Percentiles rank a stretch among this genome's conserved stretches.
These are phyloP conservation scores for Tothia fuscella DNA, from an alignment of 2,329 filamentous ascomycete species.

Conservation along the genomic window DNA sequence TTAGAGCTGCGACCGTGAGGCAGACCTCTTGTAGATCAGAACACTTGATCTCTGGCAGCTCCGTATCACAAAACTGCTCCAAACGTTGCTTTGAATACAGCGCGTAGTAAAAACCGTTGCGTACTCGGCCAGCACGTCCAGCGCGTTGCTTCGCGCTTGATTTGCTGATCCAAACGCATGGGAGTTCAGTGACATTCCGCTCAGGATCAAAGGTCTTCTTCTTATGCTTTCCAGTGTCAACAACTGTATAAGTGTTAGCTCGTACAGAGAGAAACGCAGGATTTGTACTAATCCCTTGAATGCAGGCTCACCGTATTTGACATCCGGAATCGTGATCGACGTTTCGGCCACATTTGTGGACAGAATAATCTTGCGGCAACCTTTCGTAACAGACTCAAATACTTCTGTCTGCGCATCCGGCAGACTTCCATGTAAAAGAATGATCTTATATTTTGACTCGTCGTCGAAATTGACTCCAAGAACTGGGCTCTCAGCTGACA, in stretches of 20 bases:
- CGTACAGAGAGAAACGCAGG: background rate
- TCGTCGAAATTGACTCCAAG: slow-evolving; percentile 28
- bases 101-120: slow-evolving; percentile 37
- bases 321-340: slow-evolving; percentile 40
- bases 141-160: slow-evolving; percentile 37
- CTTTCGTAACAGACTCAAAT: slow-evolving; percentile 27
- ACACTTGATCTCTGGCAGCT: background rate
- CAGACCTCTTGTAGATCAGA: slow-evolving; percentile 3
- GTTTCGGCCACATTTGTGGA: slow-evolving; percentile 41
- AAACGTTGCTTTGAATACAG: slow-evolving; percentile 30
- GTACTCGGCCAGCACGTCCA: slow-evolving; percentile 38
- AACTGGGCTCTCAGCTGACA: slow-evolving; percentile 18
- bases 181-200: slow-evolving; percentile 27
- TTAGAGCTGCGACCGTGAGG: slow-evolving; percentile 18
- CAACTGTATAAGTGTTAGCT: slow-evolving; percentile 34
- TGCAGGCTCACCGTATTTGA: slow-evolving; percentile 29
- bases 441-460: slow-evolving; percentile 28
- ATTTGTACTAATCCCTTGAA: too few relatives aligned
- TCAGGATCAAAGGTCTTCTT: slow-evolving; percentile 27
- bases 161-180: slow-evolving; percentile 35
- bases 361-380: slow-evolving; percentile 38
- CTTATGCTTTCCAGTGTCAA: slow-evolving; percentile 27
- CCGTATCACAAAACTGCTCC: slow-evolving; percentile 24
- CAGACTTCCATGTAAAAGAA: slow-evolving; percentile 36
- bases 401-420: slow-evolving; percentile 32